These are phyloP conservation scores for Hanseniaspora pseudoguilliermondii DNA, from an alignment of 805 yeast genomes.

Conservation along the genomic window DNA sequence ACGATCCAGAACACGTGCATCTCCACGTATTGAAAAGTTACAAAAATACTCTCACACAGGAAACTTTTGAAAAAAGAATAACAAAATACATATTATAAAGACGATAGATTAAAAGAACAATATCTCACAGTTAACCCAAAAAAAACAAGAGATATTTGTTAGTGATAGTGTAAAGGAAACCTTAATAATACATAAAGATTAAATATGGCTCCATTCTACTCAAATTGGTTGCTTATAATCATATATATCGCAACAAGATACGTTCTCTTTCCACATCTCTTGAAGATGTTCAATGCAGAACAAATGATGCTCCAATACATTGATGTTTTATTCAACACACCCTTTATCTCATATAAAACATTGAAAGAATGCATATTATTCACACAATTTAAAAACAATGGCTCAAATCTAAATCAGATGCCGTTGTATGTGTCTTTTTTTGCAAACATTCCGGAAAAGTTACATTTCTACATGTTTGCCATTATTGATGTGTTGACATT, in stretches of 20 bases:
- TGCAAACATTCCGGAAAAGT: neutral
- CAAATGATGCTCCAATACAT: slow-evolving; percentile 4
- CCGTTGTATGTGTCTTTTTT: slow-evolving; percentile 1
- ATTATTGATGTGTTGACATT: slow-evolving; percentile 20
- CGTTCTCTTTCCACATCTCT: neutral
- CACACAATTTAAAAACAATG: slow-evolving; percentile 30
- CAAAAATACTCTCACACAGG: no score
- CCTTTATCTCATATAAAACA: slow-evolving; percentile 30
- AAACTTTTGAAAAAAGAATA: no score
- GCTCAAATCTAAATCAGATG: slow-evolving; percentile 4
- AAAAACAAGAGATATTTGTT: no score
- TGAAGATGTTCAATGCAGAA: neutral
- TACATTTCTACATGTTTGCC: slow-evolving; percentile 1
- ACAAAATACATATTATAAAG: no score
- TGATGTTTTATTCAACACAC: slow-evolving; percentile 20
- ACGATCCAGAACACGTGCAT: no score
- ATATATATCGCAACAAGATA: neutral
- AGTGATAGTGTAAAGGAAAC: neutral
- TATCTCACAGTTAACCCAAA: no score
- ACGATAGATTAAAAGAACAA: no score
- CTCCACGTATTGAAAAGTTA: no score
- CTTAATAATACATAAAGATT: neutral
- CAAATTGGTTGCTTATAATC: neutral
- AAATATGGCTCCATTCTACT: neutral
- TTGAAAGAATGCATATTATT: slow-evolving; percentile 58